These are phyloP conservation scores for Elongisporangium senticosum DNA, from an alignment of 352 stramenopile species.

Conservation along the genomic window DNA sequence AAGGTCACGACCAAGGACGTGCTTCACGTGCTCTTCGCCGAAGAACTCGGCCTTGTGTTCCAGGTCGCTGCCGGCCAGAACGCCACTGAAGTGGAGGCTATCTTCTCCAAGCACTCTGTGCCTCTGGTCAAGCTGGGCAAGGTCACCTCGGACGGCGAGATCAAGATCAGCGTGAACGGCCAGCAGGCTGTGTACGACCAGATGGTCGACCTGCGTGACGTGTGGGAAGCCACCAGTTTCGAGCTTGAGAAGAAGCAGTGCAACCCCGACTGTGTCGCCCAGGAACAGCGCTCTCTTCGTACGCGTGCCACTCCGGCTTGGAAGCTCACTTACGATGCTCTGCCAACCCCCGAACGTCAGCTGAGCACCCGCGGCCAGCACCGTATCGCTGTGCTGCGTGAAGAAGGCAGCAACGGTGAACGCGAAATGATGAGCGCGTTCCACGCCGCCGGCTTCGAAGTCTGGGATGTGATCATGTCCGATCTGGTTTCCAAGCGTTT, in stretches of 20 bases:
- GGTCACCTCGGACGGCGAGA: slow-evolving; percentile 78
- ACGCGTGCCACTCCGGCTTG: slow-evolving; percentile 79
- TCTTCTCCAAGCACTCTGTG: slow-evolving; percentile 84
- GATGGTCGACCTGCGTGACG: slow-evolving; percentile 88
- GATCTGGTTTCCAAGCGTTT: slow-evolving; percentile 92
- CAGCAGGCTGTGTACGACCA: slow-evolving; percentile 63
- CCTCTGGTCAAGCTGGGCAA: slow-evolving; percentile 88
- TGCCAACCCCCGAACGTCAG: slow-evolving; percentile 75
- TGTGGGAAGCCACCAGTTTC: slow-evolving; percentile 99
- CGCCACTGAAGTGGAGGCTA: slow-evolving; percentile 70
- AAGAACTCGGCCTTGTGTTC: slow-evolving; percentile 97
- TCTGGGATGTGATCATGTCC: slow-evolving; percentile 97
- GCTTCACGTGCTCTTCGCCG: slow-evolving; percentile 90
- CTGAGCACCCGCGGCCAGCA: slow-evolving; percentile 83
- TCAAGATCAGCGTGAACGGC: slow-evolving; percentile 89
- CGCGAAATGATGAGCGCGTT: slow-evolving; percentile 98
- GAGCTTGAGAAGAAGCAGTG: slow-evolving; percentile 96
- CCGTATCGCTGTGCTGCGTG: slow-evolving; percentile 94
- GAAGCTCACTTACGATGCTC: slow-evolving; percentile 88
- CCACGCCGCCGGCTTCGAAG: slow-evolving; percentile 95
- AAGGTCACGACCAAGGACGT: slow-evolving; percentile 56
- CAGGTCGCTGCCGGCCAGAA: slow-evolving; percentile 82
- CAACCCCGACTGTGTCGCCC: slow-evolving; percentile 93
- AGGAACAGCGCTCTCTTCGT: slow-evolving; percentile 92
- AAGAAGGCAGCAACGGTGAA: slow-evolving; percentile 99